These are phyloP conservation scores for Sarcodon sp. DNA, from an alignment of 768 basidiomycete species.

Conservation along the genomic window DNA sequence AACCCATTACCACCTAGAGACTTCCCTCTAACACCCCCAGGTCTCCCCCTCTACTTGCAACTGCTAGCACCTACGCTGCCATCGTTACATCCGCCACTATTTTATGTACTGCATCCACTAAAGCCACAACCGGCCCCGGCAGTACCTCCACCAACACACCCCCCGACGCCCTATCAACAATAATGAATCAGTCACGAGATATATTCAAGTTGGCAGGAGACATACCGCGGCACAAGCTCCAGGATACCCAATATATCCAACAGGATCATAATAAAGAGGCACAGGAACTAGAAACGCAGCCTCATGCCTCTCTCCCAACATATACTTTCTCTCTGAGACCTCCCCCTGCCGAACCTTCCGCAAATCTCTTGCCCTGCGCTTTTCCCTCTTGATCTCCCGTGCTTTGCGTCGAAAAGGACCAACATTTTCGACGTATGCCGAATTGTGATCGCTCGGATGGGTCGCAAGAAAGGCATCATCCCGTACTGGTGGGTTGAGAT, in stretches of 20 bases:
- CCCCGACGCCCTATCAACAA: not conserved
- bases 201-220: not conserved
- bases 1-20: not conserved
- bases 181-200: not conserved
- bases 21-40: constrained; percentile 7
- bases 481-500: constrained; percentile 13
- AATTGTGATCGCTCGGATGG: constrained; percentile 44
- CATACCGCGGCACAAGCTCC: not conserved
- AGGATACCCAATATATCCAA: not conserved
- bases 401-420: constrained; percentile 7
- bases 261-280: constrained; percentile 15
- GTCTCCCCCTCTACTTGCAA: not conserved
- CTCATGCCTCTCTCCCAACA: constrained; percentile 10
- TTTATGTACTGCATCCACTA: not conserved
- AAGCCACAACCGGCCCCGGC: not conserved
- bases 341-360: constrained; percentile 14
- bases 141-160: not conserved
- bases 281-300: constrained; percentile 26
- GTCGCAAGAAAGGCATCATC: constrained; percentile 31
- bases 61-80: too few relatives aligned
- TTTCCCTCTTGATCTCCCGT: constrained; percentile 14
- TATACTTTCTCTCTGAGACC: constrained; percentile 7
- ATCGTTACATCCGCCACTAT: too few relatives aligned
- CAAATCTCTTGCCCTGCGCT: constrained; percentile 14
- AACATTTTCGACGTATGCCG: constrained; percentile 20